Conservation (phyloP, 1,284 basidiomycete genomes). For the Exobasidium cylindrosporum region DNA sequence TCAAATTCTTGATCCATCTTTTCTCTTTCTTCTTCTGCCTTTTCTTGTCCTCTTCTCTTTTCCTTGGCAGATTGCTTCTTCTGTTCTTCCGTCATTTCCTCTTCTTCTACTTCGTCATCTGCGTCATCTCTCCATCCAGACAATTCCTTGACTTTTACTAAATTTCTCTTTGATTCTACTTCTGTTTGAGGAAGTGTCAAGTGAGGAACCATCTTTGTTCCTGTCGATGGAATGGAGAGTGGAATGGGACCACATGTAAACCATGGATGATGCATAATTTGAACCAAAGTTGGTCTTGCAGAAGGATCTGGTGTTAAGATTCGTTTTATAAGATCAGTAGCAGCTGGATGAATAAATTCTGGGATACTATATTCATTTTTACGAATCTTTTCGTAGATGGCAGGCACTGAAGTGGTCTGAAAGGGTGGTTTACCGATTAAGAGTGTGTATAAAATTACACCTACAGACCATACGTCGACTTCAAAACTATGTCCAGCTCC, state of each 20-base stretch:
- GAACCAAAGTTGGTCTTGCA: slow-evolving; percentile 74
- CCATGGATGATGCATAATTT: slow-evolving; percentile 82
- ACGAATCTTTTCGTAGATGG: slow-evolving; percentile 72
- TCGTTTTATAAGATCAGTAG: slow-evolving; percentile 73
- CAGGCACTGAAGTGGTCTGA: slow-evolving; percentile 84
- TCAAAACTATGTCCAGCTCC: slow-evolving; percentile 96
- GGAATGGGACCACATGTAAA: slow-evolving; percentile 81
- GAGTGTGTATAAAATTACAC: slow-evolving; percentile 93
- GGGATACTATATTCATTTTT: slow-evolving; percentile 94
- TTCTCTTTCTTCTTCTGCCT: slow-evolving; percentile 28
- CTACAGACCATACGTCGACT: slow-evolving; percentile 96
- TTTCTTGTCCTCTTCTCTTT: slow-evolving; percentile 24
- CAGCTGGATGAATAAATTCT: slow-evolving; percentile 69
- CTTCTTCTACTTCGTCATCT: slow-evolving; percentile 29
- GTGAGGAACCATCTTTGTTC: slow-evolving; percentile 74
- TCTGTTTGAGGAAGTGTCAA: slow-evolving; percentile 59
- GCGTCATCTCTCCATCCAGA: slow-evolving; percentile 41
- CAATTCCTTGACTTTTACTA: slow-evolving; percentile 42
- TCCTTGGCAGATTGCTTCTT: slow-evolving; percentile 22
- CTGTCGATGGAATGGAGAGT: slow-evolving; percentile 71
- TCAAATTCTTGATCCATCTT: slow-evolving; percentile 74
- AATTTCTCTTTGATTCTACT: slow-evolving; percentile 35
- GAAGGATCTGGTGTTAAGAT: slow-evolving; percentile 70
- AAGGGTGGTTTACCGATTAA: slow-evolving; percentile 91
- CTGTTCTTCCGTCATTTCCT: slow-evolving; percentile 18